A percentile compares a stretch with the other conserved stretches of the same genome.
These are phyloP conservation scores for Viola pubescens DNA, from an alignment of 441 rosid genomes.

Conservation along the genomic window DNA sequence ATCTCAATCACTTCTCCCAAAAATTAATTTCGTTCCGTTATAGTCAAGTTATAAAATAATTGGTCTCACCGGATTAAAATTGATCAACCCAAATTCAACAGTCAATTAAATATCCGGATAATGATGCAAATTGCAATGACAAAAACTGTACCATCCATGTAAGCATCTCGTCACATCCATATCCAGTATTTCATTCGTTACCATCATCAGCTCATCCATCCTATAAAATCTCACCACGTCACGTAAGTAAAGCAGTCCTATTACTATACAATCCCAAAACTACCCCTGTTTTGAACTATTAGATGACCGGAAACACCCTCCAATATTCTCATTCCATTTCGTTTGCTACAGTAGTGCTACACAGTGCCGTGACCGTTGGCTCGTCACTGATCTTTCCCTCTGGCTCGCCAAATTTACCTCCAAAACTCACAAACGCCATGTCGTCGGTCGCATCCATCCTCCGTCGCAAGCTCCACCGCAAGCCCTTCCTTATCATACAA, in stretches of 20 bases:
- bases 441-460: conserved; percentile 43
- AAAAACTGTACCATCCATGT: conserved; percentile 10
- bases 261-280: background rate
- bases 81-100: background rate
- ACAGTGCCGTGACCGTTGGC: background rate
- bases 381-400: too few species aligned
- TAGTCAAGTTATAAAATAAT: too few species aligned
- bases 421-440: conserved; percentile 24
- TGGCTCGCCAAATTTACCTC: background rate
- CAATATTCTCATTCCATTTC: background rate
- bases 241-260: background rate
- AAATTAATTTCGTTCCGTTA: too few species aligned
- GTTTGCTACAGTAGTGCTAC: background rate
- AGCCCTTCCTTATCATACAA: conserved; percentile 14
- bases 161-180: conserved; percentile 23
- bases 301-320: conserved; percentile 9
- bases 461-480: conserved; percentile 19
- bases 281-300: background rate
- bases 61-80: too few species aligned
- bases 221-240: conserved; percentile 1
- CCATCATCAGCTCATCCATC: background rate
- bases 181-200: conserved; percentile 5
- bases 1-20: too few species aligned
- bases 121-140: background rate
- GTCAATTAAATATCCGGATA: background rate